Conservation (phyloP, 2,329 filamentous ascomycete species). For the Fusarium sp. region DNA sequence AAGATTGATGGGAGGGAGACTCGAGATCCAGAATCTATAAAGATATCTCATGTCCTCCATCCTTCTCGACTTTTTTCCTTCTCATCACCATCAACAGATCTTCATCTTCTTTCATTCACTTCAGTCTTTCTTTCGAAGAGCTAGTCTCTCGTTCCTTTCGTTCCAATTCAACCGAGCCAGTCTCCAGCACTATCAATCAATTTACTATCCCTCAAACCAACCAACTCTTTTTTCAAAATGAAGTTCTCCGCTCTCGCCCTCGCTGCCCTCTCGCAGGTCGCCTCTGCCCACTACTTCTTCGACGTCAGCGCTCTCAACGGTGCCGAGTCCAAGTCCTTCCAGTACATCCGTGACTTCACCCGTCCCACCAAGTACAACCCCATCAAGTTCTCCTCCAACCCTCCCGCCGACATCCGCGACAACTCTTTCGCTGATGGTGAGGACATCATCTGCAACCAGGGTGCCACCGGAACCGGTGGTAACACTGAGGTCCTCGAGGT, state of each 20-base stretch:
- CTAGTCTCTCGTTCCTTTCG: conserved; percentile 29
- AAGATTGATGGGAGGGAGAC: not conserved
- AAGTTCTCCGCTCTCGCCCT: conserved; percentile 18
- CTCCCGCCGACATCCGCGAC: conserved; percentile 14
- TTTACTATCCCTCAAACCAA: conserved; percentile 9
- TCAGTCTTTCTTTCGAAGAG: conserved; percentile 30
- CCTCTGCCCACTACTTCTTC: conserved; percentile 23
- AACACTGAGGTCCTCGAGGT: conserved; percentile 3
- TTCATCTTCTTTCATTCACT: conserved; percentile 30
- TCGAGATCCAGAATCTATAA: conserved; percentile 15
- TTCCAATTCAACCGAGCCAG: conserved; percentile 23
- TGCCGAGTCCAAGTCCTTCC: conserved; percentile 7
- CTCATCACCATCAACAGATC: conserved; percentile 18
- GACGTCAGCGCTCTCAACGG: conserved; percentile 10
- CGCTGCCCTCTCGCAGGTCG: conserved; percentile 21
- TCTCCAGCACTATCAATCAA: conserved; percentile 22
- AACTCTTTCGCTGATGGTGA: conserved; percentile 21
- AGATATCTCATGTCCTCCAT: not conserved
- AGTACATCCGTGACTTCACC: conserved; percentile 26
- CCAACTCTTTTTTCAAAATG: conserved; percentile 15
- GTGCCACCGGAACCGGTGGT: not conserved
- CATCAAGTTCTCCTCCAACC: conserved; percentile 29
- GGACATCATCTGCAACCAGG: conserved; percentile 23
- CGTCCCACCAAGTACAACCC: conserved; percentile 23
- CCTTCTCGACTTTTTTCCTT: not conserved